A percentile compares a stretch with the other conserved stretches of the same genome.
Conservation (phyloP, 2,329 filamentous ascomycete genomes). For the Lasiodiplodia sp. region DNA sequence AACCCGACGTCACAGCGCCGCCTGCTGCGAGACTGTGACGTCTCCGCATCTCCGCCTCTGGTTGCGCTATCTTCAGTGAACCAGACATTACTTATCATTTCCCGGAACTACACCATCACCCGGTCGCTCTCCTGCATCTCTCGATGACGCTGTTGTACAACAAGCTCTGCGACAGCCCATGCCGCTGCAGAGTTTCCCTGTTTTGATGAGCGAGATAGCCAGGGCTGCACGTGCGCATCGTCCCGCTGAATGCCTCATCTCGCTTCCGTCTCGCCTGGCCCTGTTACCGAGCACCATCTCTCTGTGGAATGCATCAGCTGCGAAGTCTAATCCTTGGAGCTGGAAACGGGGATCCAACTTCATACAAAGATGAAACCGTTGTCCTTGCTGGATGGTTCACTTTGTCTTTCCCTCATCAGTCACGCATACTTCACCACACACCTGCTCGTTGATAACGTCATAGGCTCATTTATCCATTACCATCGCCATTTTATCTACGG, state of each 20-base stretch:
- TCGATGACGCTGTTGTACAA: slow-evolving; percentile 14
- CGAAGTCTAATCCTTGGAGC: neutral
- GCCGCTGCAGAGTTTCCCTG: slow-evolving; percentile 8
- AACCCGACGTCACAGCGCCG: slow-evolving; percentile 9
- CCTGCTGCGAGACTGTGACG: neutral
- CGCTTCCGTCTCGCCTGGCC: slow-evolving; percentile 13
- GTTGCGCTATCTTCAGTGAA: neutral
- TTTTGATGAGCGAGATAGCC: slow-evolving; percentile 17
- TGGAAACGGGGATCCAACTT: neutral
- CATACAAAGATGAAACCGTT: neutral
- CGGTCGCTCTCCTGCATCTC: neutral
- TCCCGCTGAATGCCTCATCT: slow-evolving; percentile 1
- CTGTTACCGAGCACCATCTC: neutral
- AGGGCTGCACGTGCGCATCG: neutral
- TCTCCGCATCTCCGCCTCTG: neutral
- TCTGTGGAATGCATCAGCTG: neutral
- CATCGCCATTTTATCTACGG: neutral
- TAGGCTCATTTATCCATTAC: neutral
- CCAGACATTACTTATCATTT: neutral
- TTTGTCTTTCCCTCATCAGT: neutral
- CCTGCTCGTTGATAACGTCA: neutral
- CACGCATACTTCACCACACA: neutral
- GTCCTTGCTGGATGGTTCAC: neutral
- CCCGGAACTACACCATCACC: no score
- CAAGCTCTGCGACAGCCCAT: slow-evolving; percentile 3